Base-by-base conservation (phyloP, 306 rosid species). In the Medicago arabica region DNA sequence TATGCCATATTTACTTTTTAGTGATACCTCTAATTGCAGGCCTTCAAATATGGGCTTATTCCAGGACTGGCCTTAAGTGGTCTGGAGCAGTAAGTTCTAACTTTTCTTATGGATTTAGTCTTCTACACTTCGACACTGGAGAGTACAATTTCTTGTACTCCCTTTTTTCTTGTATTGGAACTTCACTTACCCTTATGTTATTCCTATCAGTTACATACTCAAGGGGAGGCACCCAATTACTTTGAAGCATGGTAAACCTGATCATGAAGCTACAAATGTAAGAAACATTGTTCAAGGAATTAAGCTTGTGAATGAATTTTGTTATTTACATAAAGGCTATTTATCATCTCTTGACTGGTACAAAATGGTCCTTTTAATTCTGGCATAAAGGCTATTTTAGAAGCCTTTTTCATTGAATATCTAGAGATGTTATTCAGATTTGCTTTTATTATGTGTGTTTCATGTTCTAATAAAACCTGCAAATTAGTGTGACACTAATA, bases 201-300 rank as follows among this genome's bases (percentile, higher is more conserved):
- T 80, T 62, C 75, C 55, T 65, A 4, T 53, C 89, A 95, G 98
- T 83, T 95, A 90, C 59, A 39, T 95, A 81, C 80, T 90, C 81
- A 92, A 88, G 86, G 98, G 98, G 82, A 95, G 86, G 85, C 82
- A 80, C 18, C 88, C 97, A n/a, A 63, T 82, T 44, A 92, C 93
- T 5, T 82, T 92, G 87, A 95, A 85, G 88, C 98, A 95, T 83
- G 97, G 97, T 68, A 90, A 85, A 84, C 96, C 98, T 51, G 98
- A 95, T 86, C 95, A 92, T 78, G 83, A 92, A 81, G 89, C 96
- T 67, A 92, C 96, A 79, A 50, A 86, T 80, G 98, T 92, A 72
- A 88, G 98, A 76, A 70, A 50, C 75, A 60, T 46, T 80, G 17
- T 80, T 59, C 67, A 18, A 63, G 44, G 63, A 76, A 81, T 76